These are phyloP conservation scores for Lepiota brunneoincarnata DNA, from an alignment of 768 basidiomycete species.

Conservation along the genomic window DNA sequence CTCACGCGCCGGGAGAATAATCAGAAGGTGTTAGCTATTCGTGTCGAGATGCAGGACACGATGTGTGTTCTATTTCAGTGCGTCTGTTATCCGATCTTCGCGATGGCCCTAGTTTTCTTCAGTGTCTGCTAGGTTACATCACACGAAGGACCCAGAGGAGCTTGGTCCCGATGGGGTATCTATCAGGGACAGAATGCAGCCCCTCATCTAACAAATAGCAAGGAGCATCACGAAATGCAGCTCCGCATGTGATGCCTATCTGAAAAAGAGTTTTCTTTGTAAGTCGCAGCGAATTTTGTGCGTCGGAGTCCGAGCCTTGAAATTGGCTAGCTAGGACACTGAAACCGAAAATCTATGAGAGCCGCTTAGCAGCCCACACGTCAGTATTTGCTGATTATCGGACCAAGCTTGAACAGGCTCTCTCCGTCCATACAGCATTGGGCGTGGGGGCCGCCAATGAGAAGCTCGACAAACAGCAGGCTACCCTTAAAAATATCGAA, in stretches of 20 bases:
- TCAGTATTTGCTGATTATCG: slow-evolving; percentile 26
- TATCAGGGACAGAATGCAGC: slow-evolving; percentile 28
- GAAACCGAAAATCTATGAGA: slow-evolving; percentile 31
- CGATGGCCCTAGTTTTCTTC: background rate
- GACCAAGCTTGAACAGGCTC: slow-evolving; percentile 26
- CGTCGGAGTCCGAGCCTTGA: background rate
- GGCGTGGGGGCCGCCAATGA: slow-evolving; percentile 27
- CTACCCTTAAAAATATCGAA: slow-evolving; percentile 20
- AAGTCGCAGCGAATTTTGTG: slow-evolving; percentile 7
- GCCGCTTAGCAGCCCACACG: slow-evolving; percentile 27
- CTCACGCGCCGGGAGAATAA: slow-evolving; percentile 51
- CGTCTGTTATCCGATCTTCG: slow-evolving; percentile 14
- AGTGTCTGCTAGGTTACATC: slow-evolving; percentile 24
- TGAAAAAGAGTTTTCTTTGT: slow-evolving; percentile 41
- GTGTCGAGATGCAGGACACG: slow-evolving; percentile 48
- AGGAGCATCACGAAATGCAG: slow-evolving; percentile 41
- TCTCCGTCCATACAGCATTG: slow-evolving; percentile 30
- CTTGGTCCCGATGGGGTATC: slow-evolving; percentile 30
- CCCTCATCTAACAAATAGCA: slow-evolving; percentile 27
- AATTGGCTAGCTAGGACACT: slow-evolving; percentile 22
- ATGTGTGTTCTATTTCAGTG: slow-evolving; percentile 45
- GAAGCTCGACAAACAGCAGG: slow-evolving; percentile 20
- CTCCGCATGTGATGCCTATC: slow-evolving; percentile 43
- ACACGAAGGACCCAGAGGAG: slow-evolving; percentile 21
- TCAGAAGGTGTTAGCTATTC: slow-evolving; percentile 42